Base-by-base conservation (phyloP, 1,284 basidiomycete genomes). In the Cutaneotrichosporon spelunceum region DNA sequence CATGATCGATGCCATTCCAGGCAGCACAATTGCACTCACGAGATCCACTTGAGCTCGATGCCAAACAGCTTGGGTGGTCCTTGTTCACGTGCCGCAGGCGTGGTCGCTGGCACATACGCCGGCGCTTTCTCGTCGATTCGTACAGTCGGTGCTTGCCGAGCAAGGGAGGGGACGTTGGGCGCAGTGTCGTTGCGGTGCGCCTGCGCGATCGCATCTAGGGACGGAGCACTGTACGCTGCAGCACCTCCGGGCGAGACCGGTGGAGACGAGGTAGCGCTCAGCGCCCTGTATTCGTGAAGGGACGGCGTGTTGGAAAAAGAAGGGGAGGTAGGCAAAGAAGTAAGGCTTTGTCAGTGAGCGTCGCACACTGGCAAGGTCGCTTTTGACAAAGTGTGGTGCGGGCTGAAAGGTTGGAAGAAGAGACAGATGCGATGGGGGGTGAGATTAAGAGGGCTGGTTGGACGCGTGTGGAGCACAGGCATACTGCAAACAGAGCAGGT, bases 41-140 rank as follows among this genome's bases (percentile, higher is more conserved):
- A 78, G 42, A 78, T 73, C 75, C 75, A 78, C 58, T 78, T 78
- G 44, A 78, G 64, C 63, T 78, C 75, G 49, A 78, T 71, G 11
- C 76, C 76, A 54, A 70, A 75, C 9, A 78, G 61, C 62, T 34
- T 72, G 11, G 74, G 73, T 50, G 71, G 45, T 66, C 66, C 61
- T 62, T 50, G 48, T 30, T 50, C 48, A 50, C 48, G 55, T 27
- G 54, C 30, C 42, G 54, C 54, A 13, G 42, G 23, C 13, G 39
- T 26, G 50, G 19, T 45, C 11, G 33, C 42, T 47, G 63, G 57
- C 3, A 60, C 60, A 27, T 60, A 65, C 26, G 44, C 10, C 7
- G 26, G 36, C 26, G 48, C n/a, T 39, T 67, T 67, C 19, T 68
- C 67, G 48, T 66, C 66, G 29, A 67, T 13, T n/a, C 61, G 39